A percentile compares a stretch with the other conserved stretches of the same genome.
Evolutionary conservation across 1,284 basidiomycete genomes (phyloP).

Genomic region (Ceratobasidium sp.): DNA sequence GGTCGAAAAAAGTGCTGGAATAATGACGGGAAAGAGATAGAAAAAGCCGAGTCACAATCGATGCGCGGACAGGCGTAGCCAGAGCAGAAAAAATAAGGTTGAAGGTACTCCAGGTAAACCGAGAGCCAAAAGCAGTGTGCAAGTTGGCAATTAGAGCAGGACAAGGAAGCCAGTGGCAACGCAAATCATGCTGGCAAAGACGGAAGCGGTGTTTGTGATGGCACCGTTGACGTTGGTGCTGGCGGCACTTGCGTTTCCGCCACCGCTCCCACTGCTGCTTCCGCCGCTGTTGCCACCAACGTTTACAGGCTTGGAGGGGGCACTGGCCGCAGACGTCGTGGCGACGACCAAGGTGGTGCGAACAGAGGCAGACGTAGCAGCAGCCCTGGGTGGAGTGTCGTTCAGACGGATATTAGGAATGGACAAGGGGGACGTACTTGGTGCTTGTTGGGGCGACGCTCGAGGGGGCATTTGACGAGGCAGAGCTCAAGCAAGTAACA

Average conservation of each 20-base stretch:
- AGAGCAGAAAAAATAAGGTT: neutral
- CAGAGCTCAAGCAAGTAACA: constrained; percentile 26
- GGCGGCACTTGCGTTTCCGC: neutral
- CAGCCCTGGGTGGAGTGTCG: neutral
- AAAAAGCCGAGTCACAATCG: neutral
- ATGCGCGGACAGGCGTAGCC: constrained; percentile 27
- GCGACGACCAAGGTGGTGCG: constrained; percentile 19
- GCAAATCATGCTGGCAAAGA: constrained; percentile 13
- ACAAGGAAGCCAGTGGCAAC: constrained; percentile 22
- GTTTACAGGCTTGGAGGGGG: constrained; percentile 17
- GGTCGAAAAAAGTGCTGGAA: constrained; percentile 32
- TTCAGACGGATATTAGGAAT: neutral
- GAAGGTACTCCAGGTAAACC: neutral
- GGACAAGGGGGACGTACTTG: neutral
- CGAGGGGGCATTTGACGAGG: neutral
- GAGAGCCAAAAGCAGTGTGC: neutral
- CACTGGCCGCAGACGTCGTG: neutral
- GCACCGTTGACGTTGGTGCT: constrained; percentile 9
- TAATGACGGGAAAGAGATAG: constrained; percentile 19
- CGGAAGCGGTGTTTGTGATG: neutral
- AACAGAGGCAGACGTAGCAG: neutral
- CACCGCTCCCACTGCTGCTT: too few relatives aligned
- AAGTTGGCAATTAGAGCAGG: neutral
- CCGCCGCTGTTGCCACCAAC: constrained; percentile 1
- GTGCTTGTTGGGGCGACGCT: constrained; percentile 1